phyloP scores from a whole-genome alignment of 352 stramenopile species.

The Phytophthora ramorum region DNA sequence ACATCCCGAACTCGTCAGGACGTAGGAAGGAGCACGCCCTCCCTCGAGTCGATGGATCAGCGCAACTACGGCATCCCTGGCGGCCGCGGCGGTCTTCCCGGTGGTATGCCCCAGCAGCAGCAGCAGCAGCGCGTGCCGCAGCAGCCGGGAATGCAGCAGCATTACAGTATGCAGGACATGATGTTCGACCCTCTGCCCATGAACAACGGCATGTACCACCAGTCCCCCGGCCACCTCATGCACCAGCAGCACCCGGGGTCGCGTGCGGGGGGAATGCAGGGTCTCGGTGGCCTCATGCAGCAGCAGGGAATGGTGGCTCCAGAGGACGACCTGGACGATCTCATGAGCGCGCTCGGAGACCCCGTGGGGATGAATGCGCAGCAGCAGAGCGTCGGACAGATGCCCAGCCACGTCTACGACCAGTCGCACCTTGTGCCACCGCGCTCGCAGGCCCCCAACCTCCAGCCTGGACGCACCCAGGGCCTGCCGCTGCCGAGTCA shows the following conservation, averaged over 20 bases:
- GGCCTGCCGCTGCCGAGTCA: slow-evolving; percentile 39
- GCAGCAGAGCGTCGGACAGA: slow-evolving; percentile 55
- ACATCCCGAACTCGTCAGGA: slow-evolving; percentile 15
- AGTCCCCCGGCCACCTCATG: slow-evolving; percentile 37
- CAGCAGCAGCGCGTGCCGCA: slow-evolving; percentile 30
- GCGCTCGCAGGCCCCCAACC: slow-evolving; percentile 33
- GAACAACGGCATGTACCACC: slow-evolving; percentile 66
- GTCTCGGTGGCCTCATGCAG: slow-evolving; percentile 42
- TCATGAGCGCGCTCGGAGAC: slow-evolving; percentile 68
- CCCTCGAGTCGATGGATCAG: slow-evolving; percentile 54
- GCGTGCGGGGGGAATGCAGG: slow-evolving; percentile 37
- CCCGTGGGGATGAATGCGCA: slow-evolving; percentile 54
- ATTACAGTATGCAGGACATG: slow-evolving; percentile 79
- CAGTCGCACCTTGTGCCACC: slow-evolving; percentile 61
- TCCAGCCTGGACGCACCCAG: slow-evolving; percentile 34
- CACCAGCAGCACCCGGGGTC: slow-evolving; percentile 49
- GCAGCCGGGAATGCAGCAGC: slow-evolving; percentile 58
- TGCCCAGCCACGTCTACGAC: slow-evolving; percentile 67
- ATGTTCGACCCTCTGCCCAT: slow-evolving; percentile 80
- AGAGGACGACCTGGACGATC: slow-evolving; percentile 77
- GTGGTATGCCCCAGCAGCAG: slow-evolving; percentile 44
- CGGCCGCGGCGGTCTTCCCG: slow-evolving; percentile 45
- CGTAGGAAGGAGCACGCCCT: background rate
- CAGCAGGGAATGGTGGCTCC: slow-evolving; percentile 59
- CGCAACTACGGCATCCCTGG: slow-evolving; percentile 68